These are phyloP conservation scores for Ochetophila trinervis DNA, from an alignment of 306 rosid species.

Conservation along the genomic window DNA sequence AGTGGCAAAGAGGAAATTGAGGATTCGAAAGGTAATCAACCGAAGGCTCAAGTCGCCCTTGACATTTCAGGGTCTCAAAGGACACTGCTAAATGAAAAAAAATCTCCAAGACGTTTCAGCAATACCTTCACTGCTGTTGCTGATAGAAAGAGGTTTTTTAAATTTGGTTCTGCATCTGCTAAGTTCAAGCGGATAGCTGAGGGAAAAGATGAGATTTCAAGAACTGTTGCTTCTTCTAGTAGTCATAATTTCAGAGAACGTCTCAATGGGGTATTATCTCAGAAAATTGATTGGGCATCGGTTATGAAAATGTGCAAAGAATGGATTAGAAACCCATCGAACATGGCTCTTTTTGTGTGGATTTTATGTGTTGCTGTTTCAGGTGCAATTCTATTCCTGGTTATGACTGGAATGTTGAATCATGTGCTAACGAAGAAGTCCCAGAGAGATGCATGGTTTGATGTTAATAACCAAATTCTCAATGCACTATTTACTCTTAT, in stretches of 20 bases:
- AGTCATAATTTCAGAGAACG: conserved; percentile 47
- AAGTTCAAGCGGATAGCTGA: conserved; percentile 51
- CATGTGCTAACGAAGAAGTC: conserved; percentile 57
- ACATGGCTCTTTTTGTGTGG: conserved; percentile 88
- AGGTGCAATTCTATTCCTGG: conserved; percentile 83
- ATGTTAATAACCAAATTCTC: conserved; percentile 88
- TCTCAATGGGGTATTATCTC: conserved; percentile 40
- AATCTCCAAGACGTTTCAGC: conserved; percentile 37
- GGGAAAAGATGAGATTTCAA: conserved; percentile 62
- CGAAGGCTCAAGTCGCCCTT: conserved; percentile 37
- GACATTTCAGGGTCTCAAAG: conserved; percentile 38
- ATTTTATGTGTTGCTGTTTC: conserved; percentile 71
- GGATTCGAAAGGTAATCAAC: conserved; percentile 39
- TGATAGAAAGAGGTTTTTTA: conserved; percentile 40
- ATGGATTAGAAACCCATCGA: conserved; percentile 78
- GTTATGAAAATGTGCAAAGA: conserved; percentile 47
- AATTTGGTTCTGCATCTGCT: conserved; percentile 76
- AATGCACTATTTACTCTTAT: conserved; percentile 89
- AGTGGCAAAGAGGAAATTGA: conserved; percentile 47
- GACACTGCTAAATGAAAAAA: conserved; percentile 39
- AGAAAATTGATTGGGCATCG: conserved; percentile 66
- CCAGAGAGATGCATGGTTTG: conserved; percentile 74
- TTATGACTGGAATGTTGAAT: conserved; percentile 94
- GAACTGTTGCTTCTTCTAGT: conserved; percentile 49
- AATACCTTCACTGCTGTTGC: conserved; percentile 28